Evolutionary conservation across 1,284 basidiomycete species (phyloP).

Genomic region (Hymenochaete sp.): DNA sequence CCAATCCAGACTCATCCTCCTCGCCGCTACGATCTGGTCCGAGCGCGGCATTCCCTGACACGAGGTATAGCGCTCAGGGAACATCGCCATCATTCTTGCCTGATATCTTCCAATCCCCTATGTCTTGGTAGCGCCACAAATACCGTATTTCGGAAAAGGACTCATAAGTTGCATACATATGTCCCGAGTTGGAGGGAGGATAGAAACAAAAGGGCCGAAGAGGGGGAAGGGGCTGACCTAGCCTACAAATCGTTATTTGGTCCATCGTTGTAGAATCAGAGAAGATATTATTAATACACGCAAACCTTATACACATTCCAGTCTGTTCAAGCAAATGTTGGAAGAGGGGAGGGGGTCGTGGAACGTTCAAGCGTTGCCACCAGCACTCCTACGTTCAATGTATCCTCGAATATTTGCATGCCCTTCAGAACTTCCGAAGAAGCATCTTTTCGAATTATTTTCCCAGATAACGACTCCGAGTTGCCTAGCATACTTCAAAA

Average conservation of each 20-base stretch:
- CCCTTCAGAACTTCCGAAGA: constrained; percentile 78
- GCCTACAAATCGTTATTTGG: too few species aligned
- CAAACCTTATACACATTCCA: too few species aligned
- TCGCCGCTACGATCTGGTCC: not conserved
- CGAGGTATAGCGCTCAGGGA: not conserved
- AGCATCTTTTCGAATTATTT: constrained; percentile 58
- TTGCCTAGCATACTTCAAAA: constrained; percentile 78
- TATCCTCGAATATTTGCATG: constrained; percentile 73
- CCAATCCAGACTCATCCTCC: not conserved
- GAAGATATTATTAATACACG: too few species aligned
- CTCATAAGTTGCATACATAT: too few species aligned
- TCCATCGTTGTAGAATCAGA: too few species aligned
- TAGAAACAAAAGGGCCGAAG: too few species aligned
- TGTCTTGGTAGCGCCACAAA: not conserved
- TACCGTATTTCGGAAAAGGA: too few species aligned
- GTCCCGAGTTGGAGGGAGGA: too few species aligned
- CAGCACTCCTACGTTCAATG: constrained; percentile 58
- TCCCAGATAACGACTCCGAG: constrained; percentile 79
- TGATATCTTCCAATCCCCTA: not conserved
- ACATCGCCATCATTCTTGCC: not conserved
- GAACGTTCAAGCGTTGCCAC: constrained; percentile 18
- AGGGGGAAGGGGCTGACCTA: too few species aligned
- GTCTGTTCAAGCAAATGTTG: too few species aligned
- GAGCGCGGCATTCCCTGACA: not conserved
- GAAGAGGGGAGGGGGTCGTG: not conserved